Evolutionary conservation across 2,329 filamentous ascomycete species (phyloP).

Genomic region (Lasiodiplodia sp.): DNA sequence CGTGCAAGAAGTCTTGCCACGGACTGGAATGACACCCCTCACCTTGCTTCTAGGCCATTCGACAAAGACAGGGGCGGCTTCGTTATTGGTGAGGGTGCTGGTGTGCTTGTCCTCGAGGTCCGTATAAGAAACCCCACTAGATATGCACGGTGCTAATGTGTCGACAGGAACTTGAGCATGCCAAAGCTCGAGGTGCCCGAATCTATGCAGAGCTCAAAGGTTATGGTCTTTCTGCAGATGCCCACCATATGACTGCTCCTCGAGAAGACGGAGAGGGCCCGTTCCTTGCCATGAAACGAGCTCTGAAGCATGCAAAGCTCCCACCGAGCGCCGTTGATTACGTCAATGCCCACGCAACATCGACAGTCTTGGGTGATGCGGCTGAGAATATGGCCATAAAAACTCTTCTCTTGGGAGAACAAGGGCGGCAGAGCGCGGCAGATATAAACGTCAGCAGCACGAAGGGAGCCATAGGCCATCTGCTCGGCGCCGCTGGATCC

Average conservation of each 20-base stretch:
- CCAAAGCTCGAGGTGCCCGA: constrained; percentile 74
- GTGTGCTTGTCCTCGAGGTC: constrained; percentile 82
- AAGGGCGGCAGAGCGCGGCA: constrained; percentile 67
- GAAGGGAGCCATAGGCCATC: constrained; percentile 90
- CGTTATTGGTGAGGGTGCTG: constrained; percentile 91
- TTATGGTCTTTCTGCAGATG: constrained; percentile 90
- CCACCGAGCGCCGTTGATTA: constrained; percentile 80
- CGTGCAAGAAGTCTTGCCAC: constrained; percentile 86
- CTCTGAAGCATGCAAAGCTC: constrained; percentile 74
- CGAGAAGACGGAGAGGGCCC: constrained; percentile 83
- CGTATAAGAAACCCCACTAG: constrained; percentile 11
- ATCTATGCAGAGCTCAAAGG: constrained; percentile 91
- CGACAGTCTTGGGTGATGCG: constrained; percentile 82
- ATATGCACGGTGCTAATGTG: constrained; percentile 29
- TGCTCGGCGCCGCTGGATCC: constrained; percentile 89
- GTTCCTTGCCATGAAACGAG: constrained; percentile 82
- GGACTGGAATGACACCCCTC: constrained; percentile 75
- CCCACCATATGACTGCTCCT: constrained; percentile 92
- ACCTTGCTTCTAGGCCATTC: constrained; percentile 82
- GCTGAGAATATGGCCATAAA: constrained; percentile 88
- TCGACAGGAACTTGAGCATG: constrained; percentile 80
- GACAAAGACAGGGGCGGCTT: constrained; percentile 83
- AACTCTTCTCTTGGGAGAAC: constrained; percentile 74
- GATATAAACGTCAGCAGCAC: constrained; percentile 88
- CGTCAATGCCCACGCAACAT: constrained; percentile 94